Conservation (phyloP, 495 filamentous ascomycete species). For the Neurospora sp. region DNA sequence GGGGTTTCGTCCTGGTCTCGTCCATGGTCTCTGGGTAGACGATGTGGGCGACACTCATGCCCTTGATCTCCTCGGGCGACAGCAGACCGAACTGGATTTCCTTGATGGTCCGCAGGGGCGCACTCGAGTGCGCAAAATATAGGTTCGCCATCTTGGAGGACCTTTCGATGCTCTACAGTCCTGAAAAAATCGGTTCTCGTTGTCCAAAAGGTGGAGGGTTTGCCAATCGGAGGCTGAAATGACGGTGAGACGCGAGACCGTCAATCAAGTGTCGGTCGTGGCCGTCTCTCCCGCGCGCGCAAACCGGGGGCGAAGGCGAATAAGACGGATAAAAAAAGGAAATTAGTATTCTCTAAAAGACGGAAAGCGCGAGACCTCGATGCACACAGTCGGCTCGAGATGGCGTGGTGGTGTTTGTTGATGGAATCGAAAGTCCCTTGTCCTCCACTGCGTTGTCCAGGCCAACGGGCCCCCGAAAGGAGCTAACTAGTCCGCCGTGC, state of each 20-base stretch:
- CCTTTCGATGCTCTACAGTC: neutral
- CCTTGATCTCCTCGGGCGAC: conserved; percentile 95
- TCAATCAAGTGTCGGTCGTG: conserved; percentile 3
- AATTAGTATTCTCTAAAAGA: conserved; percentile 2
- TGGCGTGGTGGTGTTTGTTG: conserved; percentile 9
- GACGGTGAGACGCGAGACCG: conserved; percentile 4
- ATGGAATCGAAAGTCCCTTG: conserved; percentile 10
- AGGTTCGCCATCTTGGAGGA: conserved; percentile 76
- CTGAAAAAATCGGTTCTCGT: neutral
- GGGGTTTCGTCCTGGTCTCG: conserved; percentile 76
- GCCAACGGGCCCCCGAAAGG: conserved; percentile 25
- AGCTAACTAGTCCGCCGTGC: conserved; percentile 14
- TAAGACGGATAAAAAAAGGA: conserved; percentile 5
- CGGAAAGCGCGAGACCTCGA: conserved; percentile 8
- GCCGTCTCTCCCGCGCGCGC: conserved; percentile 5
- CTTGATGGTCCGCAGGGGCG: conserved; percentile 88
- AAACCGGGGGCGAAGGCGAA: conserved; percentile 3
- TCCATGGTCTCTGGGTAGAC: conserved; percentile 98
- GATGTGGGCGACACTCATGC: conserved; percentile 88
- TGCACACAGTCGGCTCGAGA: conserved; percentile 11
- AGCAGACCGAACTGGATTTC: conserved; percentile 98
- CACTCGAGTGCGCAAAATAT: conserved; percentile 83
- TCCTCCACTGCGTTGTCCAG: conserved; percentile 28
- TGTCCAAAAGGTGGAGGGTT: neutral
- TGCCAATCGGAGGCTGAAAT: neutral